phyloP scores from a whole-genome alignment of 345 rosid genomes.

The Bruguiera gymnorhiza region DNA sequence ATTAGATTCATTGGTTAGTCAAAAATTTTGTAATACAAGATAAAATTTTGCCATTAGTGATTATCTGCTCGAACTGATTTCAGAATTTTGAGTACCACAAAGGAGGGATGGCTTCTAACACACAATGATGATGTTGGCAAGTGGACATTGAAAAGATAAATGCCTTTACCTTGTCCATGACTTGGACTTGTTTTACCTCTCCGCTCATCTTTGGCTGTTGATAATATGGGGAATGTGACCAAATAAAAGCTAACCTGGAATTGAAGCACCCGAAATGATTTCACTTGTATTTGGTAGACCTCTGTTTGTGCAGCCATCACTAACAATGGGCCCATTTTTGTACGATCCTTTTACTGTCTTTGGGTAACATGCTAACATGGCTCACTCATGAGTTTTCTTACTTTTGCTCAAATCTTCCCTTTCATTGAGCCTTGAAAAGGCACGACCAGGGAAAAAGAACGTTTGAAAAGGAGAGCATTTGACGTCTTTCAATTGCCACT shows the following conservation, averaged over 20 bases:
- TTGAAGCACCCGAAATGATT: neutral
- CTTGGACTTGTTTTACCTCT: neutral
- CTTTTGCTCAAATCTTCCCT: slow-evolving; percentile 17
- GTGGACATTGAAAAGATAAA: slow-evolving; percentile 45
- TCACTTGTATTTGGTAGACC: too few species aligned
- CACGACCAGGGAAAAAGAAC: neutral
- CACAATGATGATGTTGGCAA: slow-evolving; percentile 74
- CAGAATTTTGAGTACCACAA: slow-evolving; percentile 20
- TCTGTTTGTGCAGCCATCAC: neutral
- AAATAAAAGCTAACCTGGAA: slow-evolving; percentile 18
- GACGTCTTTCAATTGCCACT: slow-evolving; percentile 4
- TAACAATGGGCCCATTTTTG: slow-evolving; percentile 4
- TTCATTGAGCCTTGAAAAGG: slow-evolving; percentile 10
- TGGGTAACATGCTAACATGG: slow-evolving; percentile 29
- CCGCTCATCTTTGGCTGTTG: neutral
- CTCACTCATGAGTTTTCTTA: slow-evolving; percentile 14
- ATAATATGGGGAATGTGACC: slow-evolving; percentile 23
- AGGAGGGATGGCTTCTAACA: slow-evolving; percentile 37
- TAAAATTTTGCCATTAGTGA: slow-evolving; percentile 26
- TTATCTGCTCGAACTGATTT: slow-evolving; percentile 22
- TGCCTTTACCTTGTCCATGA: slow-evolving; percentile 17
- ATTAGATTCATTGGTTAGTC: neutral
- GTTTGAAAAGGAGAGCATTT: neutral
- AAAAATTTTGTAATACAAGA: slow-evolving; percentile 20
- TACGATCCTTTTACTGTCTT: slow-evolving; percentile 15